These are phyloP conservation scores for Tolypocladium cylindrosporum DNA, from an alignment of 2,329 filamentous ascomycete genomes.

Conservation along the genomic window DNA sequence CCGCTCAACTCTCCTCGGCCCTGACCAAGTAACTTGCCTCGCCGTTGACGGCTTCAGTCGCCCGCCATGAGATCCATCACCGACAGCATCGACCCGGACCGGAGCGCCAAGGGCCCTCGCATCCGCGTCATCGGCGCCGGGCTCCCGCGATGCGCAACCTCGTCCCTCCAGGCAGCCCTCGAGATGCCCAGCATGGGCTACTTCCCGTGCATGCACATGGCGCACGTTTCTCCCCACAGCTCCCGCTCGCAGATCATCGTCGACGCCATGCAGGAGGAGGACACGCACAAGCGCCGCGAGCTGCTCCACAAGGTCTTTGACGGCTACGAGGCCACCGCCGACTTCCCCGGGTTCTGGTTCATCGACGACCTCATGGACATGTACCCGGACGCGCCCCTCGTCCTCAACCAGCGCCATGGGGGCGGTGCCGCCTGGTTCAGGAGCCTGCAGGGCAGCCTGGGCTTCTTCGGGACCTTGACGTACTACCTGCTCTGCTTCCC, in stretches of 20 bases:
- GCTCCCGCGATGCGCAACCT: constrained; percentile 24
- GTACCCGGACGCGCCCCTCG: constrained; percentile 21
- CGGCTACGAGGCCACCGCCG: constrained; percentile 16
- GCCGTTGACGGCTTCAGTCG: background rate
- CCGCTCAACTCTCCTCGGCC: background rate
- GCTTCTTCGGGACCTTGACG: constrained; percentile 16
- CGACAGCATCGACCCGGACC: constrained; percentile 7
- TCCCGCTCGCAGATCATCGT: constrained; percentile 14
- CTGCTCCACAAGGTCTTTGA: constrained; percentile 19
- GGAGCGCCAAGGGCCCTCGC: constrained; percentile 5
- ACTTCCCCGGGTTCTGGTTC: constrained; percentile 22
- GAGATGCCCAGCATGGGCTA: constrained; percentile 16
- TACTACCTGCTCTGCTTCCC: constrained; percentile 15
- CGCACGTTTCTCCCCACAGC: constrained; percentile 14
- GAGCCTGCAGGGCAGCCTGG: constrained; percentile 14
- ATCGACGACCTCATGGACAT: constrained; percentile 26
- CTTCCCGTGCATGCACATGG: constrained; percentile 23
- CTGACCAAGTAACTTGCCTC: background rate
- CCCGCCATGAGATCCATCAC: constrained; percentile 11
- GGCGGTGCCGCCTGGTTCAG: constrained; percentile 13
- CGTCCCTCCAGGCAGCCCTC: constrained; percentile 23
- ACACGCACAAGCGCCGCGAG: constrained; percentile 15
- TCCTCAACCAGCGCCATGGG: constrained; percentile 20
- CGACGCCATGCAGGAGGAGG: constrained; percentile 15
- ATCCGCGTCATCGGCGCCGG: constrained; percentile 19